Evolutionary conservation across 331 rosid genomes (phyloP), one percentile per base, ranked within the genome.

Genomic region (Quercus phellos): DNA sequence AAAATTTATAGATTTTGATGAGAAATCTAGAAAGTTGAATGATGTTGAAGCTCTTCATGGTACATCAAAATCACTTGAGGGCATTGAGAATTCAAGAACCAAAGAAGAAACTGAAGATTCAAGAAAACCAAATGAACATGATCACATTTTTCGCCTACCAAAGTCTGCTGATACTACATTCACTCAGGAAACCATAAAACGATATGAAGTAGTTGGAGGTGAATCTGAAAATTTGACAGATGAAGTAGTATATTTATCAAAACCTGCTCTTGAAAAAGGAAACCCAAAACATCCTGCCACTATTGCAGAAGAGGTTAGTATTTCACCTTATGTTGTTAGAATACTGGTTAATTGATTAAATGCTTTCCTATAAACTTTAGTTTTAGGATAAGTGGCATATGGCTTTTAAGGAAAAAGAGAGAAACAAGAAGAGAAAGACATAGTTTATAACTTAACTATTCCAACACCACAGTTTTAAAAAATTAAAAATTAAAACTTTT

Each of bases 11-110:
- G 74, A 56, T 22, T 29, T 27, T 60, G 55, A 75, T 51, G 75
- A 78, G 22, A 74, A 66, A 22, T 78, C 79, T 12, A 67, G 51
- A 26, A 72, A 72, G 19, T 11, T 4, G 68, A 69, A n/a, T 38
- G 82, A 73, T 16, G 54, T 64, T 29, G 53, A 77, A 55, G 76
- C 83, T 82, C 71, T 51, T 32, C 34, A 8, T 32, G 4, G 32
- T 76, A 78, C 24, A 26, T 76, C 13, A n/a, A 73, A 29, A 55
- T 4, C 29, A 55, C 30, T 13, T n/a, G 11, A 30, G 51, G 64
- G 32, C 51, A 73, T 8, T 17, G 13, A 54, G 14, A 14, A 53
- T 30, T 30, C 26, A 67, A 60, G 3, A 30, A 32, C 54, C 22
- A 34, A 1, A 56, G 68, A 73, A 35, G 68, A 55, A 16, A 34